Base-by-base conservation (phyloP, 2,329 filamentous ascomycete species). In the Byssoonygena ceratinophila region DNA sequence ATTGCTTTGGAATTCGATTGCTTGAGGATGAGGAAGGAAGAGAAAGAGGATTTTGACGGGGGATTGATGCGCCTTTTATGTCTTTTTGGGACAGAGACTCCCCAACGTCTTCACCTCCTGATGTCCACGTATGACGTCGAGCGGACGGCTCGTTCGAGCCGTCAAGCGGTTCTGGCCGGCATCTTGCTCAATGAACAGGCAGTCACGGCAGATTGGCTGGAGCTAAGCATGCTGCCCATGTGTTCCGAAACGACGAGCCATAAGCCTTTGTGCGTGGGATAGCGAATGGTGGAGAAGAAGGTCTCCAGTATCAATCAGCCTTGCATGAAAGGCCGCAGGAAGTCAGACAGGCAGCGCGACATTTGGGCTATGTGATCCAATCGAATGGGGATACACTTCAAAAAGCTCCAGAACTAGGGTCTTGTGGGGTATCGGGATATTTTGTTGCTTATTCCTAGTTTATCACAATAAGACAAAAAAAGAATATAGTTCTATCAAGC, bases 1-100 rank as follows among this genome's bases (percentile, higher is more conserved):
- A 16, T 50, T 46, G 37, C 31, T 51, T 32, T 37, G 44, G 50
- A 46, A 18, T 23, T 55, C n/a, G 22, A 23, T 46, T 52, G 45
- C 41, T 51, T 51, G 25, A 12, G 25, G 40, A 45, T 45, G 46
- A 48, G 29, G 50, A 55, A 45, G 45, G 46, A 57, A 49, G 49
- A 53, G 25, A 43, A 46, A 40, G 11, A 32, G 9, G 32, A 22
- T 11, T 20, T 41, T 39, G 39, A 27, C 39, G 23, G 48, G 52
- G 53, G 41, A 39, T 45, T 8, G 27, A 50, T 27, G 29, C 16
- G 18, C 49, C 40, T 57, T 54, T 48, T 47, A 48, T 46, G 32
- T 53, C 51, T 47, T 53, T 46, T 27, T 23, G 34, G 32, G 23
- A 25, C 41, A 40, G 31, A 20, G 31, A 46, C 50, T 31, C 8